Conservation (phyloP, 176 grass and related monocot genomes). For the Rhipidocladum racemiflorum region DNA sequence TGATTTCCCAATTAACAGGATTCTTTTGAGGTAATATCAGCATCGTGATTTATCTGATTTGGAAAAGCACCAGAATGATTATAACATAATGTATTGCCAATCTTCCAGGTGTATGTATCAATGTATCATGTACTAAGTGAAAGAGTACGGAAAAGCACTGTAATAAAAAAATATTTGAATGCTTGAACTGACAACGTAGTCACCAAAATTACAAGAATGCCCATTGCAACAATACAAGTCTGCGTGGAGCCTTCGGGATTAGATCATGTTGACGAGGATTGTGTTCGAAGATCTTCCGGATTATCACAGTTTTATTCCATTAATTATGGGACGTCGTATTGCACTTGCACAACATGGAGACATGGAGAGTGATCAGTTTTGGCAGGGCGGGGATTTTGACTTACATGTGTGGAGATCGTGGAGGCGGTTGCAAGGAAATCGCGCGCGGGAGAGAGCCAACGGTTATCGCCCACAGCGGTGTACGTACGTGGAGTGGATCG, state of each 20-base stretch:
- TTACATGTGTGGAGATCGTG: too few relatives aligned
- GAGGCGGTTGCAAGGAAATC: too few relatives aligned
- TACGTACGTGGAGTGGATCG: too few relatives aligned
- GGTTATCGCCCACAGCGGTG: too few relatives aligned
- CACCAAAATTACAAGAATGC: not conserved
- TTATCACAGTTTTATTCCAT: too few relatives aligned
- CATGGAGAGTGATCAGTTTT: too few relatives aligned
- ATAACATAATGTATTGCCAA: conserved; percentile 3
- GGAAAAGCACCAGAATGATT: conserved; percentile 27
- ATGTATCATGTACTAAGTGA: not conserved
- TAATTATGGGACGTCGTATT: too few relatives aligned
- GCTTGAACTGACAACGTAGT: not conserved
- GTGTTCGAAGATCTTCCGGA: conserved; percentile 33
- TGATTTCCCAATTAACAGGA: conserved; percentile 86
- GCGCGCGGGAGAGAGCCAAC: too few relatives aligned
- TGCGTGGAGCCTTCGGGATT: not conserved
- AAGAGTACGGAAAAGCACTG: not conserved
- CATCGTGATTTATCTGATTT: conserved; percentile 80
- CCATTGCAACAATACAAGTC: not conserved
- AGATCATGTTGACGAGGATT: not conserved
- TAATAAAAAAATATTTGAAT: not conserved
- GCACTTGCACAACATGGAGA: too few relatives aligned
- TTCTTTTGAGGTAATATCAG: conserved; percentile 56
- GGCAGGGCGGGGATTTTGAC: too few relatives aligned
- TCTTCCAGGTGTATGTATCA: not conserved